These are phyloP conservation scores for Akanthomyces lecanii DNA, from an alignment of 2,329 filamentous ascomycete species.

Conservation along the genomic window DNA sequence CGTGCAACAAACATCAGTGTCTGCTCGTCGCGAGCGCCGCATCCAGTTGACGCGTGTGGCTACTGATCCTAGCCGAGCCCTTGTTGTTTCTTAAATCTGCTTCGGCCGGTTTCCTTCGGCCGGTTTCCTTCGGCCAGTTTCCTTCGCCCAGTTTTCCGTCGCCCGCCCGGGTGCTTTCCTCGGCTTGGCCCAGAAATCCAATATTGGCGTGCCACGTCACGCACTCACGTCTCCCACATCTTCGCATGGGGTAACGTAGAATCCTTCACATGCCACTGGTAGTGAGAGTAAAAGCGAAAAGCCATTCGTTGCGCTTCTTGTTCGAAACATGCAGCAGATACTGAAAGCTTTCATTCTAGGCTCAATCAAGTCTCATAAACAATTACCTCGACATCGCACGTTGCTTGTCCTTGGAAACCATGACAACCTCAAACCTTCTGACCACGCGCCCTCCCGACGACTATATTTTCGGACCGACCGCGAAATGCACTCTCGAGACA, in stretches of 20 bases:
- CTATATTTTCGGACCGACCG: constrained; percentile 39
- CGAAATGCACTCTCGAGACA: constrained; percentile 47
- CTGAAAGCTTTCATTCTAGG: not conserved
- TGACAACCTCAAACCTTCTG: not conserved
- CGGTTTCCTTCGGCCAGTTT: too few relatives aligned
- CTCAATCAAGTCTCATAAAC: not conserved
- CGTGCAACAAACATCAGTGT: too few relatives aligned
- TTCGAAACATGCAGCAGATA: not conserved
- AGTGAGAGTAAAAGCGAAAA: not conserved
- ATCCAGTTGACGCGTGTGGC: too few relatives aligned
- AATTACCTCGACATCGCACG: not conserved
- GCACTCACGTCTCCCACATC: too few relatives aligned
- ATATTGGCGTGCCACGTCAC: too few relatives aligned
- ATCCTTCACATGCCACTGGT: not conserved
- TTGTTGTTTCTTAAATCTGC: too few relatives aligned
- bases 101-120: too few relatives aligned
- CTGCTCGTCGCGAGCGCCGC: too few relatives aligned
- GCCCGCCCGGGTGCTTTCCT: too few relatives aligned
- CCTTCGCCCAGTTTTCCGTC: too few relatives aligned
- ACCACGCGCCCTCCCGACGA: not conserved
- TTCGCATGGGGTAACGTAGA: not conserved
- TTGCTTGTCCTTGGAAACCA: not conserved
- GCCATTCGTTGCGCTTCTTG: not conserved
- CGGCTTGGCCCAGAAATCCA: too few relatives aligned
- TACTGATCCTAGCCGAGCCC: too few relatives aligned